Conservation (phyloP, 768 basidiomycete genomes). For the Scleroderma citrinum region DNA sequence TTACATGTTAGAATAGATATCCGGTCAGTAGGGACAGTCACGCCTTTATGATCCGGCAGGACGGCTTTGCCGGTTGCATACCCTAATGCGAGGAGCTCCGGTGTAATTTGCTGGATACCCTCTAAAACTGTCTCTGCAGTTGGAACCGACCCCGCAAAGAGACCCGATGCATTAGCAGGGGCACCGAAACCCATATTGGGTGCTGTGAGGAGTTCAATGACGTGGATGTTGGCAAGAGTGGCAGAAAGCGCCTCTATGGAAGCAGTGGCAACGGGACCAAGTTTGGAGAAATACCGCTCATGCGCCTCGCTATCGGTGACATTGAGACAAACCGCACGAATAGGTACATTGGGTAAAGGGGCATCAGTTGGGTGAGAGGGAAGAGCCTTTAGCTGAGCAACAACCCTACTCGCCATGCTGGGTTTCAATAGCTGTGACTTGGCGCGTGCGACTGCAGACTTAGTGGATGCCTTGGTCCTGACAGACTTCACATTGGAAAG, state of each 20-base stretch:
- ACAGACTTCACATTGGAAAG: conserved; percentile 26
- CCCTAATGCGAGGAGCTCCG: conserved; percentile 71
- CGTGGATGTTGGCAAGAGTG: conserved; percentile 52
- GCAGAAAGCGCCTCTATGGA: conserved; percentile 45
- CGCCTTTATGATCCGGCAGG: conserved; percentile 59
- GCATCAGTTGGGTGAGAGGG: conserved; percentile 29
- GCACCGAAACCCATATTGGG: conserved; percentile 70
- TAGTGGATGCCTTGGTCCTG: conserved; percentile 38
- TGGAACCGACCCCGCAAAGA: conserved; percentile 71
- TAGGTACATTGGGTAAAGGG: conserved; percentile 36
- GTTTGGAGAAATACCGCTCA: conserved; percentile 48
- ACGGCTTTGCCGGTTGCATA: conserved; percentile 67
- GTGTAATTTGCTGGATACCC: conserved; percentile 67
- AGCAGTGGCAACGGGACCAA: conserved; percentile 43
- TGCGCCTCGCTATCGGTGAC: conserved; percentile 59
- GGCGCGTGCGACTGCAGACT: conserved; percentile 53
- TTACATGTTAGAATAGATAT: conserved; percentile 76
- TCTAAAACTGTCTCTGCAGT: conserved; percentile 65
- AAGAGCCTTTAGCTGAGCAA: conserved; percentile 60
- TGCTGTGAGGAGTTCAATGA: conserved; percentile 53
- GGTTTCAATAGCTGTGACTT: conserved; percentile 63
- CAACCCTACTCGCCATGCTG: conserved; percentile 64
- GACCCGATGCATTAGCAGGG: conserved; percentile 59
- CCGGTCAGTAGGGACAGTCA: conserved; percentile 70
- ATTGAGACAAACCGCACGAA: conserved; percentile 73